Percentiles rank a stretch among this genome's conserved stretches.
These are phyloP conservation scores for Auriscalpium vulgare DNA, from an alignment of 768 basidiomycete species.

Conservation along the genomic window DNA sequence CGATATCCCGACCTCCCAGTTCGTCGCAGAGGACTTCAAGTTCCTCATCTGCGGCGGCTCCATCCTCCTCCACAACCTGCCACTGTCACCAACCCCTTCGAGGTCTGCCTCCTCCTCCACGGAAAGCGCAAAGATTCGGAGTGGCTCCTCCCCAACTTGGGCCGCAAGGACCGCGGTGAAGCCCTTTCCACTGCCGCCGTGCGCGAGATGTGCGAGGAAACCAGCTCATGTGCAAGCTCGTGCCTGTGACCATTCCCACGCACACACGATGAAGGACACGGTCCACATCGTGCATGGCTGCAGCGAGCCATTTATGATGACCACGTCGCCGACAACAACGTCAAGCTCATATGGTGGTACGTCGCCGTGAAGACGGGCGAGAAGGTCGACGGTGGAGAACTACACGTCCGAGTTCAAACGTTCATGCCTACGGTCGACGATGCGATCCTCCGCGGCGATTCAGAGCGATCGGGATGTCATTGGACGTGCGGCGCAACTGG, in stretches of 20 bases:
- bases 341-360: slow-evolving; percentile 50
- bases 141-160: slow-evolving; percentile 51
- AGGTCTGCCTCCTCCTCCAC: slow-evolving; percentile 26
- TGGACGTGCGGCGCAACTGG: slow-evolving; percentile 1
- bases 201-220: slow-evolving; percentile 61
- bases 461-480: slow-evolving; percentile 10
- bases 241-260: slow-evolving; percentile 43
- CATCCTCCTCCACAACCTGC: slow-evolving; percentile 18
- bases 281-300: slow-evolving; percentile 15
- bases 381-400: slow-evolving; percentile 14
- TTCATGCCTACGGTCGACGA: slow-evolving; percentile 1
- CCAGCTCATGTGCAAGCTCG: slow-evolving; percentile 45
- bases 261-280: slow-evolving; percentile 37
- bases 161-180: slow-evolving; percentile 53
- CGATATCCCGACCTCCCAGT: too few species aligned
- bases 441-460: slow-evolving; percentile 2
- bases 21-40: slow-evolving; percentile 12
- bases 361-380: slow-evolving; percentile 28
- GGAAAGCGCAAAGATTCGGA: slow-evolving; percentile 20
- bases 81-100: slow-evolving; percentile 8
- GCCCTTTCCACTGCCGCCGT: slow-evolving; percentile 41
- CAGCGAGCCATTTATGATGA: slow-evolving; percentile 31
- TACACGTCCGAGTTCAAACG: slow-evolving; percentile 11
- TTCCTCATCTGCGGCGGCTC: slow-evolving; percentile 23
- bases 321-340: slow-evolving; percentile 19